Percentiles rank a stretch among this genome's conserved stretches.
Conservation (phyloP, 2,329 filamentous ascomycete species). For the Colletotrichum ledebouriae region DNA sequence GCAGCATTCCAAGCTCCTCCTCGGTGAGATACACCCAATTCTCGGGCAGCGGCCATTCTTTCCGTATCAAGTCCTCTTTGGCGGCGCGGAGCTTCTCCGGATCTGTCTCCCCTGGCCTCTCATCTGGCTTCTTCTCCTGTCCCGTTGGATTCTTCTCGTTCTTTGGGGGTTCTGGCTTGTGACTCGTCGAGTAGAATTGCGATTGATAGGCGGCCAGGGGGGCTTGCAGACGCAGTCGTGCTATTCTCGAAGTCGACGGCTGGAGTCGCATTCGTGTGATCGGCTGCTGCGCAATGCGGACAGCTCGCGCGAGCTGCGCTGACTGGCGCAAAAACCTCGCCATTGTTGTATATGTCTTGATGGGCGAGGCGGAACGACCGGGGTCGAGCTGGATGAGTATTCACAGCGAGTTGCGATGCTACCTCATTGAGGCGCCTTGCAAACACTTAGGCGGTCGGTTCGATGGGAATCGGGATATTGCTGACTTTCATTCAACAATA, state of each 20-base stretch:
- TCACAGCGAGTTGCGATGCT: slow-evolving; percentile 37
- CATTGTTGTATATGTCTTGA: slow-evolving; percentile 53
- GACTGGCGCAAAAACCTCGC: slow-evolving; percentile 76
- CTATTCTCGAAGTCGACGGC: slow-evolving; percentile 46
- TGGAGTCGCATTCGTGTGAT: slow-evolving; percentile 62
- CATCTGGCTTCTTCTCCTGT: slow-evolving; percentile 46
- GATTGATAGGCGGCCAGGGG: slow-evolving; percentile 46
- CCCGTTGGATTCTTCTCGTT: slow-evolving; percentile 47
- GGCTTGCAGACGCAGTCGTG: slow-evolving; percentile 53
- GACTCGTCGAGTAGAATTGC: slow-evolving; percentile 56
- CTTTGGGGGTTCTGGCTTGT: slow-evolving; percentile 52
- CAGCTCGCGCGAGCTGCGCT: slow-evolving; percentile 74
- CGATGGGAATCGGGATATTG: neutral
- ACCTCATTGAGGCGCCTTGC: slow-evolving; percentile 37
- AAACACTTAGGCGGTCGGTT: neutral
- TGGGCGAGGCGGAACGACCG: slow-evolving; percentile 40
- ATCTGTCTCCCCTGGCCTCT: slow-evolving; percentile 44
- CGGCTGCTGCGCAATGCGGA: slow-evolving; percentile 67
- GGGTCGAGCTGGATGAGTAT: slow-evolving; percentile 34
- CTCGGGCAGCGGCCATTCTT: slow-evolving; percentile 54
- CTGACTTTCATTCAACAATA: neutral
- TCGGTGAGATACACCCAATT: slow-evolving; percentile 63
- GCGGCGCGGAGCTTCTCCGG: slow-evolving; percentile 41
- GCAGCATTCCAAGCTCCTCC: slow-evolving; percentile 65
- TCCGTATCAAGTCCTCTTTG: slow-evolving; percentile 46